Evolutionary conservation across 805 yeast genomes (phyloP).

Genomic region (Candida caryicola): DNA sequence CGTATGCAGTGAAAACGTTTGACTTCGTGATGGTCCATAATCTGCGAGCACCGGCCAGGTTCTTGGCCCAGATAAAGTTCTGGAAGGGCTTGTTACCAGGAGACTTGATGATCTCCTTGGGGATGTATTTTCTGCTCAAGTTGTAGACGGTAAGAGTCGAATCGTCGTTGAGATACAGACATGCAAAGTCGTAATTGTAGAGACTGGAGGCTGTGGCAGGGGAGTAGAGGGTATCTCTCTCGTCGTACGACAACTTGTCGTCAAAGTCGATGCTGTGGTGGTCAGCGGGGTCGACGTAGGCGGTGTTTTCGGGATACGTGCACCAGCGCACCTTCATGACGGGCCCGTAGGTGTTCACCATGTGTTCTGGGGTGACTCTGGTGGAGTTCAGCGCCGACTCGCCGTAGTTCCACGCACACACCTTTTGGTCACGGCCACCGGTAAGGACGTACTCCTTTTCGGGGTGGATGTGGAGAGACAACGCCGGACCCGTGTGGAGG

Average conservation of each 20-base stretch:
- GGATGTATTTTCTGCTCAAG: slow-evolving; percentile 67
- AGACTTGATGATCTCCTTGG: slow-evolving; percentile 62
- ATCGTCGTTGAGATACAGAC: slow-evolving; percentile 71
- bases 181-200: slow-evolving; percentile 64
- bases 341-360: slow-evolving; percentile 72
- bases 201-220: slow-evolving; percentile 30
- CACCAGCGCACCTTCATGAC: slow-evolving; percentile 75
- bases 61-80: slow-evolving; percentile 42
- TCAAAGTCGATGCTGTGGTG: slow-evolving; percentile 15
- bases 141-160: slow-evolving; percentile 68
- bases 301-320: slow-evolving; percentile 18
- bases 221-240: slow-evolving; percentile 13
- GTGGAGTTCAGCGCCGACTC: slow-evolving; percentile 18
- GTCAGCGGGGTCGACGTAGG: slow-evolving; percentile 6
- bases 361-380: slow-evolving; percentile 57
- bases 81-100: slow-evolving; percentile 41
- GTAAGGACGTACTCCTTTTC: slow-evolving; percentile 75
- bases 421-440: slow-evolving; percentile 88
- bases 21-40: slow-evolving; percentile 43
- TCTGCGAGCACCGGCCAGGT: slow-evolving; percentile 19
- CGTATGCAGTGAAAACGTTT: slow-evolving; percentile 36
- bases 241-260: slow-evolving; percentile 20
- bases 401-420: slow-evolving; percentile 67
- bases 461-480: slow-evolving; percentile 87
- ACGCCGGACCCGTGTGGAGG: slow-evolving; percentile 90